phyloP scores from a whole-genome alignment of 1,284 basidiomycete species.

The Vanrija sp. region DNA sequence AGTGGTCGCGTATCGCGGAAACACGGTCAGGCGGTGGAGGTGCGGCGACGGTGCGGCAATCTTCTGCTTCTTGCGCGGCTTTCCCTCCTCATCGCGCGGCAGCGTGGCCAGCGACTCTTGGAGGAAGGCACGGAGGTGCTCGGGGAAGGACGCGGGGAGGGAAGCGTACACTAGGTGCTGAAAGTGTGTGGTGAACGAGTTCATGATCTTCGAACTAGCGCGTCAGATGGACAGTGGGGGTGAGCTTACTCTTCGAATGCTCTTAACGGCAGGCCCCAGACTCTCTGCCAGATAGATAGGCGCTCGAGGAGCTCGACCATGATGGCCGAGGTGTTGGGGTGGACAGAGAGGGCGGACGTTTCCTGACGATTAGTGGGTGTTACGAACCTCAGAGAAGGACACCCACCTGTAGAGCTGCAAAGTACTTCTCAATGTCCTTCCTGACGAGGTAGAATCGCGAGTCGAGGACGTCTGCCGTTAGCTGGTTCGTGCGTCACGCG shows the following conservation, averaged over 20 bases:
- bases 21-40: constrained; percentile 69
- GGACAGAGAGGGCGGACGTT: neutral
- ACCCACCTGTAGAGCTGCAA: constrained; percentile 27
- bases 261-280: constrained; percentile 39
- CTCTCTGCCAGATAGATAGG: constrained; percentile 41
- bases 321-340: constrained; percentile 1
- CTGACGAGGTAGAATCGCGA: constrained; percentile 33
- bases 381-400: neutral
- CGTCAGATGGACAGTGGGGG: constrained; percentile 1
- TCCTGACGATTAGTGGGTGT: constrained; percentile 1
- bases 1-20: constrained; percentile 79
- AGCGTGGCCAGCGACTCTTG: constrained; percentile 27
- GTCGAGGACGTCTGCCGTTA: constrained; percentile 31
- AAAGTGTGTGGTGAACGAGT: constrained; percentile 29
- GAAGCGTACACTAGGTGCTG: constrained; percentile 43
- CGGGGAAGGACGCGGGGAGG: constrained; percentile 37
- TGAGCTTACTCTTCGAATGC: constrained; percentile 38
- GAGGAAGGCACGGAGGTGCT: constrained; percentile 34
- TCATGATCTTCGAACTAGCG: constrained; percentile 22
- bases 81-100: constrained; percentile 4
- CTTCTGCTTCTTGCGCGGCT: constrained; percentile 13
- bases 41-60: constrained; percentile 35
- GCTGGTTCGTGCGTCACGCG: no score
- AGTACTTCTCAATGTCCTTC: constrained; percentile 28
- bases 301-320: constrained; percentile 41